Evolutionary conservation across 306 rosid species (phyloP), one percentile per base, ranked within the genome.

Genomic region (Lathyrus sativus): DNA sequence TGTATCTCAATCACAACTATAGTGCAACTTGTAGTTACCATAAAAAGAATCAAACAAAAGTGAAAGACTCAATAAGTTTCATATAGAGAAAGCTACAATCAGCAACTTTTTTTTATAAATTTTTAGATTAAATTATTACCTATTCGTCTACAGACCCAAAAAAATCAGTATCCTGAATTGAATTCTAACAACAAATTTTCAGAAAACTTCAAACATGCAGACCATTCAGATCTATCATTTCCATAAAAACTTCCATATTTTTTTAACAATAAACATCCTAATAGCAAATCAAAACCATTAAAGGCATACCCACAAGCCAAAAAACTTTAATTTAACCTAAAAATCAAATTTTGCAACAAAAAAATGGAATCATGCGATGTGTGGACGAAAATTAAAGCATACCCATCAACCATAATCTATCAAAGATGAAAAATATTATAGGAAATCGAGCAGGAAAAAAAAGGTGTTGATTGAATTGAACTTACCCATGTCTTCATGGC

Each of bases 401-500:
- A 66, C 13, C 67, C 44, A 62, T 37, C 2, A 37, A 49, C 5
- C 35, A 59, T 58, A 72, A 41, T 61, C 3, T 3, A 70, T 5
- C 38, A 55, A 45, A 60, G 35, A n/a, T 19, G 1, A 6, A 12
- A 12, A 38, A 17, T 61, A 61, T 19, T 11, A 3, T 22, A 45
- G n/a, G 50, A 11, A 71, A 71, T 24, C 42, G 56, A 62, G 39
- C 46, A 9, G 41, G 64, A 50, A 61, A 19, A 45, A 80, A 50
- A 82, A 50, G 29, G 31, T 74, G 13, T 45, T 15, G 17, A 35
- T 55, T 14, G 42, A 45, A 15, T 39, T 44, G 50, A 9, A 63
- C 81, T 87, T 84, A 91, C 98, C 74, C 57, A 91, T 62, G 70
- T 91, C 96, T 63, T 92, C 98, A 7, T 80, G 86, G 50, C 85